These are phyloP conservation scores for Cordyceps militaris DNA, from an alignment of 2,329 filamentous ascomycete species.

Conservation along the genomic window DNA sequence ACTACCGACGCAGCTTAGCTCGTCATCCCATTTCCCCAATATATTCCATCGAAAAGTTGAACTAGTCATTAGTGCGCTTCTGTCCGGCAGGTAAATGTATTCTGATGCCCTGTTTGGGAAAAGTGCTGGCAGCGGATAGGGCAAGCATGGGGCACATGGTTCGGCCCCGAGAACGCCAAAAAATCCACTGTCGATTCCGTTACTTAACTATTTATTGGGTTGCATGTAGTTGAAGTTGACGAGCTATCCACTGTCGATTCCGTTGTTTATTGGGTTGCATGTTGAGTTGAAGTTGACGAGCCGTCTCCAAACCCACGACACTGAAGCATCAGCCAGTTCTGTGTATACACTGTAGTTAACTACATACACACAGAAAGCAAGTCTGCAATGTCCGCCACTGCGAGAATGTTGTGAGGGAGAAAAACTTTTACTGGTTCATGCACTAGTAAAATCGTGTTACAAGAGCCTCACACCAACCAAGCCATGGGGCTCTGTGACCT, in stretches of 20 bases:
- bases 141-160: background rate
- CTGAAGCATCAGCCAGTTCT: no score
- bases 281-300: no score
- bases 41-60: background rate
- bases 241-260: background rate
- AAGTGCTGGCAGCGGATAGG: slow-evolving; percentile 11
- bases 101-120: slow-evolving; percentile 10
- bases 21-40: slow-evolving; percentile 6
- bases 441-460: background rate
- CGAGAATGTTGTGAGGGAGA: background rate
- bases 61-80: slow-evolving; percentile 6
- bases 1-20: slow-evolving; percentile 1
- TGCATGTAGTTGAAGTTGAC: background rate
- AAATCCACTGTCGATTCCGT: background rate
- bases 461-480: background rate
- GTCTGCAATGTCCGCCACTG: background rate
- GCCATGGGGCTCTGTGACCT: background rate
- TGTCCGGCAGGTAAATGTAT: slow-evolving; percentile 6
- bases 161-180: background rate
- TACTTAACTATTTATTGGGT: background rate
- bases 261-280: background rate
- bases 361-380: no score
- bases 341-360: no score
- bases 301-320: no score
- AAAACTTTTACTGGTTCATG: background rate